Conservation (phyloP, 495 filamentous ascomycete species). For the Hypoxylon perforatum region DNA sequence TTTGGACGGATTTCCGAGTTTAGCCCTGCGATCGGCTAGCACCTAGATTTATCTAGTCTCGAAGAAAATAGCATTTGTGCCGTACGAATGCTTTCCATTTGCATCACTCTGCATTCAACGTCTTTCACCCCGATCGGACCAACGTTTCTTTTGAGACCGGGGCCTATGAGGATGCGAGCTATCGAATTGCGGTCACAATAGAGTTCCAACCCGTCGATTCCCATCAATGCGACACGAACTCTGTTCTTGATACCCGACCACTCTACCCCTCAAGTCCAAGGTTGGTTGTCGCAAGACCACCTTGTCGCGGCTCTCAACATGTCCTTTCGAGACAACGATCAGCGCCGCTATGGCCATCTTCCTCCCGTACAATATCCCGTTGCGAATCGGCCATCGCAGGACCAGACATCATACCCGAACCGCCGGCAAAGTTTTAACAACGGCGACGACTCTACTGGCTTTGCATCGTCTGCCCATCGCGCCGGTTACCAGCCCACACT, state of each 20-base stretch:
- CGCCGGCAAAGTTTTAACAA: slow-evolving; percentile 80
- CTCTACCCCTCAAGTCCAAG: slow-evolving; percentile 3
- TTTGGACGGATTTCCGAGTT: slow-evolving; percentile 18
- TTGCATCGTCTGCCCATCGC: slow-evolving; percentile 57
- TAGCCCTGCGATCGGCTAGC: slow-evolving; percentile 8
- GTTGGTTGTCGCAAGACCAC: slow-evolving; percentile 25
- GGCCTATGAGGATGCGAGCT: slow-evolving; percentile 25
- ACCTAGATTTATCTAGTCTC: not conserved
- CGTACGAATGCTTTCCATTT: slow-evolving; percentile 23
- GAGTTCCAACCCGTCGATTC: slow-evolving; percentile 22
- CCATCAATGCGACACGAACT: slow-evolving; percentile 35
- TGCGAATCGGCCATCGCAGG: slow-evolving; percentile 47
- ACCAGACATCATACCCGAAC: slow-evolving; percentile 54
- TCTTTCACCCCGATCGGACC: slow-evolving; percentile 27
- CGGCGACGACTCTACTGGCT: slow-evolving; percentile 74
- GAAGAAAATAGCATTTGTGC: not conserved
- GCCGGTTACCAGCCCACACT: slow-evolving; percentile 43
- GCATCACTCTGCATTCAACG: slow-evolving; percentile 31
- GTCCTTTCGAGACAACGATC: slow-evolving; percentile 66
- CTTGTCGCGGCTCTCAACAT: slow-evolving; percentile 46
- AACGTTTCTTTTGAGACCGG: slow-evolving; percentile 27
- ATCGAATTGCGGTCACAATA: slow-evolving; percentile 27
- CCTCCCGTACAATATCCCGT: slow-evolving; percentile 68
- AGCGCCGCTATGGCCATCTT: slow-evolving; percentile 67
- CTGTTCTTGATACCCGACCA: slow-evolving; percentile 29